Conservation (phyloP, 139 green algal genomes). For the Penium margaritaceum region DNA sequence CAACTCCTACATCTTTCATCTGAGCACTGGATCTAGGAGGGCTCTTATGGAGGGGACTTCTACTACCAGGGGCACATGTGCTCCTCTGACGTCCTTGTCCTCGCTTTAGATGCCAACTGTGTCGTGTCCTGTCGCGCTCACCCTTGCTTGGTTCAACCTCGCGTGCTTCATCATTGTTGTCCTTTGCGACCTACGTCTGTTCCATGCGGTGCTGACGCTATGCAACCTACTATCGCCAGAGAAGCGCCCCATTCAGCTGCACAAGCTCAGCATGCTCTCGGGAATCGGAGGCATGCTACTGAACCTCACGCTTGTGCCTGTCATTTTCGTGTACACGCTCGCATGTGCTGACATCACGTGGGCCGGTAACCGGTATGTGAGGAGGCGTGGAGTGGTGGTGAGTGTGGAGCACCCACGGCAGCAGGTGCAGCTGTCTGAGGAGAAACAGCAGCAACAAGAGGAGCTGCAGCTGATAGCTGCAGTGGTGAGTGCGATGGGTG, state of each 20-base stretch:
- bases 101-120: too few relatives aligned
- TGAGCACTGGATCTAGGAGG: too few relatives aligned
- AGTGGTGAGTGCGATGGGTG: too few relatives aligned
- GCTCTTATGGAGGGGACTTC: neutral
- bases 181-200: neutral
- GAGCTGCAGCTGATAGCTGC: too few relatives aligned
- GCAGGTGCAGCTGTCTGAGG: too few relatives aligned
- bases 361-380: constrained; percentile 23
- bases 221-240: constrained; percentile 31
- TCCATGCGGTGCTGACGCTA: constrained; percentile 10
- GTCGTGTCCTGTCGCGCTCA: too few relatives aligned
- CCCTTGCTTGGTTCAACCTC: too few relatives aligned
- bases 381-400: neutral
- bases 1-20: too few relatives aligned
- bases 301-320: constrained; percentile 14
- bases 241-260: neutral
- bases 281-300: constrained; percentile 13
- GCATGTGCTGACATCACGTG: constrained; percentile 23
- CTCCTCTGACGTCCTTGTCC: too few relatives aligned
- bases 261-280: neutral
- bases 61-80: neutral
- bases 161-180: neutral
- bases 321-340: constrained; percentile 24
- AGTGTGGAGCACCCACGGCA: constrained; percentile 8
- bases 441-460: too few relatives aligned